phyloP scores from a whole-genome alignment of 1,139 yeast genomes.

The Saccharomyces hybrid region DNA sequence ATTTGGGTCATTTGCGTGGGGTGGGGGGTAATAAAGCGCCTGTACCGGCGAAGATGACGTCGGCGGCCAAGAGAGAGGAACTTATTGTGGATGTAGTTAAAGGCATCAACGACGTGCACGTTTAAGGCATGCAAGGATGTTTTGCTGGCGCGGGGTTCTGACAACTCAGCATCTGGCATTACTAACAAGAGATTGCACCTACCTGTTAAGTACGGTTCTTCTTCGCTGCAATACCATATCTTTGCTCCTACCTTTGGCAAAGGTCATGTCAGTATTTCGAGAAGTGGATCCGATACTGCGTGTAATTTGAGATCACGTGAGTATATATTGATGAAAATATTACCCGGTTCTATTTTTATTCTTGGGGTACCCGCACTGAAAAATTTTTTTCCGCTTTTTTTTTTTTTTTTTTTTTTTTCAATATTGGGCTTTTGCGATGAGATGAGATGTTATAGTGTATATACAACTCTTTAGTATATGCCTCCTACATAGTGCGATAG shows the following conservation, averaged over 20 bases:
- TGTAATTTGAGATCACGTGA: too few relatives aligned
- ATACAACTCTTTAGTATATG: not conserved
- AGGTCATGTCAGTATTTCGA: too few relatives aligned
- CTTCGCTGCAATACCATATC: too few relatives aligned
- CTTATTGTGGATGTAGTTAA: not conserved
- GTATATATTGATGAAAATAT: too few relatives aligned
- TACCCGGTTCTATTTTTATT: not conserved
- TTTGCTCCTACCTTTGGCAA: too few relatives aligned
- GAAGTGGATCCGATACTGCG: too few relatives aligned
- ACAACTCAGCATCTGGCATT: too few relatives aligned
- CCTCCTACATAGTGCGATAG: not conserved
- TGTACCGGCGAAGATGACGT: not conserved
- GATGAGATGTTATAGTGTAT: slow-evolving; percentile 1
- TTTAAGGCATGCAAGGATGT: not conserved
- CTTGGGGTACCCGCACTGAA: not conserved
- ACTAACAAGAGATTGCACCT: too few relatives aligned
- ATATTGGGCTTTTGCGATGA: slow-evolving; percentile 1
- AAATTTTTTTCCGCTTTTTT: not conserved
- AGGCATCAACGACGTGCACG: not conserved
- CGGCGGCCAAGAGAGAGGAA: not conserved
- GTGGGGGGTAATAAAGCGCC: not conserved
- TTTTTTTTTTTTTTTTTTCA: not conserved
- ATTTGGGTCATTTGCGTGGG: not conserved
- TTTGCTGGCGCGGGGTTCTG: too few relatives aligned
- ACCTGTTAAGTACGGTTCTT: too few relatives aligned